These are phyloP conservation scores for Plantago elongata DNA, from an alignment of 257 asterid genomes.

Conservation along the genomic window DNA sequence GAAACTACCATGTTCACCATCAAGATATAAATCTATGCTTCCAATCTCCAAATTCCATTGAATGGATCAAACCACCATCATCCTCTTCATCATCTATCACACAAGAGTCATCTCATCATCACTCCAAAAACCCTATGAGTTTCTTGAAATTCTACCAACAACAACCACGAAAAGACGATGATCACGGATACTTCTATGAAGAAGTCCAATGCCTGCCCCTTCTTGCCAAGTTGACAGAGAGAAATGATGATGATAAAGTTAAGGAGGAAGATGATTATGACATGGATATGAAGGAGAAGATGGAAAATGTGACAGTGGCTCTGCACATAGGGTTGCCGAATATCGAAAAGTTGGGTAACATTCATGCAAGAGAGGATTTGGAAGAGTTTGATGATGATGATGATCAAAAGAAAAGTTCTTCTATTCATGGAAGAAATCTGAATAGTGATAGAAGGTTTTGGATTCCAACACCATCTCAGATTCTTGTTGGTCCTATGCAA, in stretches of 20 bases:
- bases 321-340: constrained; percentile 79
- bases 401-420: neutral
- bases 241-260: constrained; percentile 8
- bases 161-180: constrained; percentile 17
- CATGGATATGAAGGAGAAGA: constrained; percentile 23
- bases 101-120: constrained; percentile 14
- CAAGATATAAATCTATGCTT: constrained; percentile 41
- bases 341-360: constrained; percentile 17
- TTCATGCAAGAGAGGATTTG: constrained; percentile 22
- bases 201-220: constrained; percentile 70
- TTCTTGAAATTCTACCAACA: constrained; percentile 43
- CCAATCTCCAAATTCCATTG: constrained; percentile 44
- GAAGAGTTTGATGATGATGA: constrained; percentile 23
- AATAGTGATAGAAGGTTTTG: constrained; percentile 54
- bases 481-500: constrained; percentile 93
- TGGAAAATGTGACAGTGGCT: constrained; percentile 49
- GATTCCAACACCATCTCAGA: constrained; percentile 92
- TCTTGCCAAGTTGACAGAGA: constrained; percentile 50
- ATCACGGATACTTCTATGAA: constrained; percentile 17
- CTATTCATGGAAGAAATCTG: constrained; percentile 22
- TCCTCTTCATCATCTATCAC: constrained; percentile 19
- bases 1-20: constrained; percentile 30
- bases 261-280: constrained; percentile 31
- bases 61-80: constrained; percentile 68
- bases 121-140: constrained; percentile 29